These are phyloP conservation scores for Hyphodiscus hymeniophilus DNA, from an alignment of 495 filamentous ascomycete genomes.

Conservation along the genomic window DNA sequence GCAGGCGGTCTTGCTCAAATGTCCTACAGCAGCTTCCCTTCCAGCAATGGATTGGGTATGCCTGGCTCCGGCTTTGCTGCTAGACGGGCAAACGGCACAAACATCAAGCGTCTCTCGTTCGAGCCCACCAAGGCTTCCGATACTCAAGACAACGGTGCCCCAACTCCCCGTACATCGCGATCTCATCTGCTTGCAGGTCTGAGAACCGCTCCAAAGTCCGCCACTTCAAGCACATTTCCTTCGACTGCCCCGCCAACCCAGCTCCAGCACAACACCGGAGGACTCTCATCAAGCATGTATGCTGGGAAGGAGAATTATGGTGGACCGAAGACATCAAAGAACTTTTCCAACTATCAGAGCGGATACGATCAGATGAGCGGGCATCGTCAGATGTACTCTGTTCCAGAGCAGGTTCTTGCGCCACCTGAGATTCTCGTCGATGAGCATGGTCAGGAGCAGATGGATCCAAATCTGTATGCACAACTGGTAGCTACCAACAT, in stretches of 20 bases:
- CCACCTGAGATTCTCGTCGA: conserved; percentile 69
- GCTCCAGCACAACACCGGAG: conserved; percentile 22
- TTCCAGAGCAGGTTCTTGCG: conserved; percentile 78
- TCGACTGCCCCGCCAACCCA: conserved; percentile 52
- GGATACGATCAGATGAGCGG: conserved; percentile 35
- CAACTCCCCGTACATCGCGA: conserved; percentile 88
- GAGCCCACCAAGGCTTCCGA: conserved; percentile 45
- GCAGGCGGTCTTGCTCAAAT: conserved; percentile 99
- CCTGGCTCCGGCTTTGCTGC: conserved; percentile 75
- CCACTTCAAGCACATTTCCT: conserved; percentile 53
- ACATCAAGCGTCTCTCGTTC: conserved; percentile 81
- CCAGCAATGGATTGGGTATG: conserved; percentile 62
- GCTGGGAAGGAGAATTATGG: conserved; percentile 34
- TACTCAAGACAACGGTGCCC: conserved; percentile 42
- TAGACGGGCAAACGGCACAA: conserved; percentile 64
- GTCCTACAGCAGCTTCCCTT: conserved; percentile 76
- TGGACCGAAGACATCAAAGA: conserved; percentile 43
- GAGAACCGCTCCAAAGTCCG: conserved; percentile 86
- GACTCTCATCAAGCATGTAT: conserved; percentile 39
- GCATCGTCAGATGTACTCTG: conserved; percentile 53
- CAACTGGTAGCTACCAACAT: conserved; percentile 79
- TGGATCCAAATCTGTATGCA: conserved; percentile 76
- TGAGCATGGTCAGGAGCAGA: conserved; percentile 53
- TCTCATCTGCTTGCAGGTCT: conserved; percentile 86
- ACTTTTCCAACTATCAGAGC: conserved; percentile 34